Evolutionary conservation across 2,329 filamentous ascomycete genomes (phyloP).

Genomic region (Polytolypa hystricis): DNA sequence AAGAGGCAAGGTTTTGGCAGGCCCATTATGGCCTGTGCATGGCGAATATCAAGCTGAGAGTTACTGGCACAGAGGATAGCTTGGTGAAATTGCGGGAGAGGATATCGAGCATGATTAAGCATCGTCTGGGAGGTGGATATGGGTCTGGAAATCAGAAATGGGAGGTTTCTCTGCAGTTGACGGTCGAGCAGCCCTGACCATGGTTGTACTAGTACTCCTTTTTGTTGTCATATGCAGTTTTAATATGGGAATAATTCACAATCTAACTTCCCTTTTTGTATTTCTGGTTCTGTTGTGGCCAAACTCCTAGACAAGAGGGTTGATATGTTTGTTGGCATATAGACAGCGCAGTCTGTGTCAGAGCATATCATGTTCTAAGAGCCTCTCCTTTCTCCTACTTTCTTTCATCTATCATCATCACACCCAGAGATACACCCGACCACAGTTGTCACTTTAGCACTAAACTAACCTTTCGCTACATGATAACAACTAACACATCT

Average conservation of each 20-base stretch:
- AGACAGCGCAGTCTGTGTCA: no score
- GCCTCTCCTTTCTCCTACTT: no score
- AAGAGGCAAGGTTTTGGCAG: slow-evolving; percentile 96
- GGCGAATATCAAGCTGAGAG: slow-evolving; percentile 77
- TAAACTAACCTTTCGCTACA: no score
- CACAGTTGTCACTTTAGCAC: no score
- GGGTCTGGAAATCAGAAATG: slow-evolving; percentile 69
- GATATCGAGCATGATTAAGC: slow-evolving; percentile 68
- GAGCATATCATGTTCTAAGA: no score
- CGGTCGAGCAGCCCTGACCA: slow-evolving; percentile 31
- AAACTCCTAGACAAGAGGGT: no score
- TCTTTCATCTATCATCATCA: no score
- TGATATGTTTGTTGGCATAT: no score
- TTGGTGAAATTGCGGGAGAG: slow-evolving; percentile 64
- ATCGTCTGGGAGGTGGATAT: slow-evolving; percentile 77
- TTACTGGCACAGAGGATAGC: slow-evolving; percentile 60
- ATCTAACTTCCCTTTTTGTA: slow-evolving; percentile 1
- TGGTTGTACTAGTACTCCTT: slow-evolving; percentile 2
- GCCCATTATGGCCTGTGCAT: slow-evolving; percentile 95
- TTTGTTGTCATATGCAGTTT: slow-evolving; percentile 1
- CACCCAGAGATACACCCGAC: no score
- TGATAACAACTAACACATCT: no score
- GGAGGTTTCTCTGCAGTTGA: slow-evolving; percentile 86
- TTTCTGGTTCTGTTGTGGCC: no score
- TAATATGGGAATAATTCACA: slow-evolving; percentile 4